Evolutionary conservation across 164 flowering plant species (phyloP).

Genomic region (Vitis cinerea): DNA sequence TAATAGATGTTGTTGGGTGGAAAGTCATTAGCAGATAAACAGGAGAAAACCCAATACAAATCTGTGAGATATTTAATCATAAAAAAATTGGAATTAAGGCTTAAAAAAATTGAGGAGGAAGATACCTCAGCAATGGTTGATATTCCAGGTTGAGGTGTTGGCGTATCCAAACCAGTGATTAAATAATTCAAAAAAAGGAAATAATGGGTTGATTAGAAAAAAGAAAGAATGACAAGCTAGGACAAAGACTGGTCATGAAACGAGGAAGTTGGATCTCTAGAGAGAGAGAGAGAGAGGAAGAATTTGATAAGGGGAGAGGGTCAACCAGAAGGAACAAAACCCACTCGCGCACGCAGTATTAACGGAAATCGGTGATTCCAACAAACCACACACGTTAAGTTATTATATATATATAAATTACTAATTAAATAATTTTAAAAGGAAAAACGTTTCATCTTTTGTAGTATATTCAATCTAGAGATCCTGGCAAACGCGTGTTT

Average conservation of each 20-base stretch:
- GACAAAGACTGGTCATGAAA: neutral
- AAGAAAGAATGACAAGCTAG: neutral
- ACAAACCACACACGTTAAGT: neutral
- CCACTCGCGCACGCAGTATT: slow-evolving; percentile 23
- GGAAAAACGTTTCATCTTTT: too few species aligned
- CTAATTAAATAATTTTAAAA: too few species aligned
- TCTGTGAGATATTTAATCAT: neutral
- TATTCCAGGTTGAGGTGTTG: neutral
- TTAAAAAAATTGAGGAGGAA: neutral
- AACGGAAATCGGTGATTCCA: slow-evolving; percentile 11
- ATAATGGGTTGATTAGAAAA: neutral
- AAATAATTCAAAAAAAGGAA: too few species aligned
- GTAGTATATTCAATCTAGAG: too few species aligned
- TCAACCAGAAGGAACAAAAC: slow-evolving; percentile 6
- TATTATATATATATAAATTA: too few species aligned
- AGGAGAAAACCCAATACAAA: neutral
- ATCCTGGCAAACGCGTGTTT: too few species aligned
- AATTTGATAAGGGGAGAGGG: neutral
- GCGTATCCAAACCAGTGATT: neutral
- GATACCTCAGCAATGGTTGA: neutral
- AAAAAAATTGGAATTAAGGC: neutral
- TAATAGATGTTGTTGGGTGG: neutral
- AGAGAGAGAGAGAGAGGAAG: slow-evolving; percentile 1
- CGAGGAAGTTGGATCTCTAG: slow-evolving; percentile 15
- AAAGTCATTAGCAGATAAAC: neutral